Percentiles rank a stretch among this genome's conserved stretches.
phyloP scores from a whole-genome alignment of 1,284 basidiomycete species.

The Ustilago xerochloae region DNA sequence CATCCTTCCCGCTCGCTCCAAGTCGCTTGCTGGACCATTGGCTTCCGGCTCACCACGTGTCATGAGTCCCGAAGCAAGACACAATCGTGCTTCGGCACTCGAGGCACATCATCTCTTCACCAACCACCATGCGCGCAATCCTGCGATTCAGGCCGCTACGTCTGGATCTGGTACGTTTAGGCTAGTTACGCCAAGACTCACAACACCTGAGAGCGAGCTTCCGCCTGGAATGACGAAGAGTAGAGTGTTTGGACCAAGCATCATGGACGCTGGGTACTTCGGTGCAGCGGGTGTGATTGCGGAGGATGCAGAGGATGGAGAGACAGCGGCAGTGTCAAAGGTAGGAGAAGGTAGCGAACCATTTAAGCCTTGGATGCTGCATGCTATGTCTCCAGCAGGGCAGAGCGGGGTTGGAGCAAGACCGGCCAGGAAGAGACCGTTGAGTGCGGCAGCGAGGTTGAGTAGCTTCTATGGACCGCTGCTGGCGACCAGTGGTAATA shows the following conservation, averaged over 20 bases:
- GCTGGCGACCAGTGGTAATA: constrained; percentile 3
- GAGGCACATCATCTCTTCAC: constrained; percentile 46
- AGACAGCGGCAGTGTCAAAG: too few species aligned
- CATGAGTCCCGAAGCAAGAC: constrained; percentile 15
- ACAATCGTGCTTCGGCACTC: constrained; percentile 35
- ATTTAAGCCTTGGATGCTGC: constrained; percentile 47
- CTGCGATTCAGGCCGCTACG: constrained; percentile 61
- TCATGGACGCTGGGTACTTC: constrained; percentile 52
- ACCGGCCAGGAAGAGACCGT: constrained; percentile 37
- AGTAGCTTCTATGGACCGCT: constrained; percentile 51
- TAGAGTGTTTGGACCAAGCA: constrained; percentile 15
- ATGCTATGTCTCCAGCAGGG: constrained; percentile 34
- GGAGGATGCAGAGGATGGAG: constrained; percentile 21
- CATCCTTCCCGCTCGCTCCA: constrained; percentile 27
- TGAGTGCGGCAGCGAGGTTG: constrained; percentile 52
- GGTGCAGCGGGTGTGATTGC: constrained; percentile 26
- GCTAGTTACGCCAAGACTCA: constrained; percentile 54
- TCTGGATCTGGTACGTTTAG: constrained; percentile 58
- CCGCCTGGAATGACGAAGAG: constrained; percentile 25
- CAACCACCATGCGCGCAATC: constrained; percentile 17
- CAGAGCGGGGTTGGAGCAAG: constrained; percentile 27
- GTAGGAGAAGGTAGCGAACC: constrained; percentile 5
- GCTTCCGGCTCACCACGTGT: constrained; percentile 27
- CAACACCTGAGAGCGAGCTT: constrained; percentile 52
- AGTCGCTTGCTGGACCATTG: constrained; percentile 22